Conservation (phyloP, 2,329 filamentous ascomycete species). For the Grosmannia serpens region DNA sequence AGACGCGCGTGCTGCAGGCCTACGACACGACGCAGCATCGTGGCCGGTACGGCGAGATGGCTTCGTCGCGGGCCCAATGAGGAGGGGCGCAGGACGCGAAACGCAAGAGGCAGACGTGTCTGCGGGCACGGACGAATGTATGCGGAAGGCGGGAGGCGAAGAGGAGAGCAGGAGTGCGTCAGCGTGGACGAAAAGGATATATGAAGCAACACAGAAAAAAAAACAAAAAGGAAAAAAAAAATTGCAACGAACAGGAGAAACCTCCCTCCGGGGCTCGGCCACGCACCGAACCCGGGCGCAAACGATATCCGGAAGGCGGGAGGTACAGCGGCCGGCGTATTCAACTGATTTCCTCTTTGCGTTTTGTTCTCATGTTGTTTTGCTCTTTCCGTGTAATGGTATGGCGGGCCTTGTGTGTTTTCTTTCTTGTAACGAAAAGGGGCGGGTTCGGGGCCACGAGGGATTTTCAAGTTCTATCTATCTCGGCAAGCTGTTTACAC, state of each 20-base stretch:
- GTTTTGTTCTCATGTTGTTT: background rate
- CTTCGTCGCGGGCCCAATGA: conserved; percentile 19
- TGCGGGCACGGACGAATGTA: background rate
- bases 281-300: background rate
- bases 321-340: background rate
- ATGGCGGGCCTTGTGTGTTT: background rate
- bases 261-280: background rate
- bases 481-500: background rate
- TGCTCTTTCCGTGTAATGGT: background rate
- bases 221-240: background rate
- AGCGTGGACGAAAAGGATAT: background rate
- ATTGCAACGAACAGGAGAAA: background rate
- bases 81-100: no score
- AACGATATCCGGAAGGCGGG: background rate
- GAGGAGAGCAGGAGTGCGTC: background rate
- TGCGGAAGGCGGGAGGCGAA: background rate
- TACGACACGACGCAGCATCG: conserved; percentile 93
- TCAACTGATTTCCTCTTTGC: background rate
- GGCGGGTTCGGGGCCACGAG: background rate
- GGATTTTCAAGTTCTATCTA: background rate
- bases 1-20: conserved; percentile 88
- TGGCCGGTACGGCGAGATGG: conserved; percentile 94
- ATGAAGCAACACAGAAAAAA: no score
- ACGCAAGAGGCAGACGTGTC: background rate
- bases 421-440: background rate